Percentiles rank a stretch among this genome's conserved stretches.
Conservation (phyloP, 495 filamentous ascomycete genomes). For the Talaromyces ruber region DNA sequence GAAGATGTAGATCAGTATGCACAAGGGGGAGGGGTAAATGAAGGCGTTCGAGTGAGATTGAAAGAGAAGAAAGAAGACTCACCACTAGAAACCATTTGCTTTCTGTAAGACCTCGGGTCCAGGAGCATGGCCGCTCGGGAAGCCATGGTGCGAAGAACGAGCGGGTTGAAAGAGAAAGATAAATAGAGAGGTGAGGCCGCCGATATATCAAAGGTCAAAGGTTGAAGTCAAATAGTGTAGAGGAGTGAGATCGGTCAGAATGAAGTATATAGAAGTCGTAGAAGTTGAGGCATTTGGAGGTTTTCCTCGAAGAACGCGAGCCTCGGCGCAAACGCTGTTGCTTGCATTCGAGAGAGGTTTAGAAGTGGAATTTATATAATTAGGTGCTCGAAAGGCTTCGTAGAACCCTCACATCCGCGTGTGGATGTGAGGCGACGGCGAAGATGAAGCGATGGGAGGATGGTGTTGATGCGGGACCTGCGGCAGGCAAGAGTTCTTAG, state of each 20-base stretch:
- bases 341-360: conserved; percentile 1
- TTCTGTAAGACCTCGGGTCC: conserved; percentile 31
- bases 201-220: not conserved
- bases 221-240: too few relatives aligned
- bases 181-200: not conserved
- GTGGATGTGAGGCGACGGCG: conserved; percentile 6
- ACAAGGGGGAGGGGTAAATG: conserved; percentile 5
- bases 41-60: conserved; percentile 9
- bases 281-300: conserved; percentile 12
- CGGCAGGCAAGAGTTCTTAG: not conserved
- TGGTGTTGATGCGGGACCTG: conserved; percentile 1
- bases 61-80: not conserved
- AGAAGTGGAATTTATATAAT: not conserved
- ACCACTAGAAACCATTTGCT: conserved; percentile 26
- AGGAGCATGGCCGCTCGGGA: conserved; percentile 36
- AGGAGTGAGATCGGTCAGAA: not conserved
- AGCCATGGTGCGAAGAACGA: conserved; percentile 21
- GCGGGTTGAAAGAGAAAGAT: not conserved
- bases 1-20: not conserved
- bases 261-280: conserved; percentile 6
- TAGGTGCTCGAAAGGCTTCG: not conserved
- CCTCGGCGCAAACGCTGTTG: not conserved
- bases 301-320: not conserved
- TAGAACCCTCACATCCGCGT: conserved; percentile 7
- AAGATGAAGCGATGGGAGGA: conserved; percentile 2